Conservation (phyloP, 805 yeast species). For the Candida loeiensis region DNA sequence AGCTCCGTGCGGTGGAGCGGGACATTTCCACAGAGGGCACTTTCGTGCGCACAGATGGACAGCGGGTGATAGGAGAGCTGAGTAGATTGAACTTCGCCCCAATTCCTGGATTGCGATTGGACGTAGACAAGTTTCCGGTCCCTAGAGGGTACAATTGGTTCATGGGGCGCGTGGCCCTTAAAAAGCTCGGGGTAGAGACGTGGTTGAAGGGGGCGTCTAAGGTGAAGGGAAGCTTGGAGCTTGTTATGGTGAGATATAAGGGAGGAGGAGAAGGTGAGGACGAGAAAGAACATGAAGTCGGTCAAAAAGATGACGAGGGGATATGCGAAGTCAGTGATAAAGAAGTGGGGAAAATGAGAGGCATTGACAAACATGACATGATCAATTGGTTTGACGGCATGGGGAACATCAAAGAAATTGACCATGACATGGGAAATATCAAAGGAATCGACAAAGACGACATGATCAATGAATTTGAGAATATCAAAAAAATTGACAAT, state of each 20-base stretch:
- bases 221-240: slow-evolving; percentile 13
- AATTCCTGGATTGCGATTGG: slow-evolving; percentile 3
- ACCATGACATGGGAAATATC: no score
- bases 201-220: slow-evolving; percentile 10
- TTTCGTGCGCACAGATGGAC: slow-evolving; percentile 1
- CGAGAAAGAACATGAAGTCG: no score
- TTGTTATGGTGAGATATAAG: slow-evolving; percentile 20
- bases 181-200: slow-evolving; percentile 8
- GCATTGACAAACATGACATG: no score
- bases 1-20: slow-evolving; percentile 5
- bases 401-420: no score
- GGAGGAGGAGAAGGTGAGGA: neutral
- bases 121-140: slow-evolving; percentile 1
- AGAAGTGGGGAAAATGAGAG: no score
- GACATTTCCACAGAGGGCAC: neutral
- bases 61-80: slow-evolving; percentile 7
- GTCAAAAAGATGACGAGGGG: neutral
- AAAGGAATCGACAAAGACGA: no score
- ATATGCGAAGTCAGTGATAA: no score
- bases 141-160: slow-evolving; percentile 6
- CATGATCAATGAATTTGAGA: no score
- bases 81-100: neutral
- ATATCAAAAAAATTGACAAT: no score
- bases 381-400: no score
- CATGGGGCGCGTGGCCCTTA: slow-evolving; percentile 14